Conservation (phyloP, 2,329 filamentous ascomycete species). For the Teratosphaeria viscida region DNA sequence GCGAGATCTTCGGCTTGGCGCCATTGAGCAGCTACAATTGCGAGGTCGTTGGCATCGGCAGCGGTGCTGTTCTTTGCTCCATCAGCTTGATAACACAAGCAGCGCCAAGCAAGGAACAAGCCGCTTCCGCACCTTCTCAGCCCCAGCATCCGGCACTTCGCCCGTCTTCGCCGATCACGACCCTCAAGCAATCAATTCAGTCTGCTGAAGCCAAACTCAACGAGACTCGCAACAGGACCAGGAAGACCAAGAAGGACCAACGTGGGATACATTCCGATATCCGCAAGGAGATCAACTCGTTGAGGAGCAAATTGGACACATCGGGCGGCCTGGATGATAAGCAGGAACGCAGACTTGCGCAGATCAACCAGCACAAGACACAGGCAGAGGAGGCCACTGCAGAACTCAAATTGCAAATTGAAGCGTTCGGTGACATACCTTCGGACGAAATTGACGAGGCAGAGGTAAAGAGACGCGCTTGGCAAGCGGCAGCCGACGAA, state of each 20-base stretch:
- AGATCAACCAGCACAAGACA: constrained; percentile 63
- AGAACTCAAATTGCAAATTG: constrained; percentile 50
- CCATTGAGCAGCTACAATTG: constrained; percentile 67
- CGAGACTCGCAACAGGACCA: constrained; percentile 59
- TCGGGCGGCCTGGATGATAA: constrained; percentile 66
- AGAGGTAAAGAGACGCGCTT: constrained; percentile 47
- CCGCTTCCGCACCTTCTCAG: constrained; percentile 37
- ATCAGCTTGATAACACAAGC: constrained; percentile 60
- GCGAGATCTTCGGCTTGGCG: constrained; percentile 56
- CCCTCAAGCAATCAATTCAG: constrained; percentile 64
- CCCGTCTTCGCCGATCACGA: constrained; percentile 67
- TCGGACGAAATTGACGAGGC: constrained; percentile 50
- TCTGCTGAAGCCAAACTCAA: constrained; percentile 59
- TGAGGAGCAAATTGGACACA: constrained; percentile 54
- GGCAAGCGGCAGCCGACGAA: constrained; percentile 43
- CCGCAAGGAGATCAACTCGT: constrained; percentile 63
- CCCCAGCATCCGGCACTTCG: constrained; percentile 55
- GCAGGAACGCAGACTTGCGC: constrained; percentile 61
- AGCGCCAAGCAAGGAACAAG: constrained; percentile 48
- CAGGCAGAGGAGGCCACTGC: constrained; percentile 55
- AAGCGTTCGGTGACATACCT: constrained; percentile 53
- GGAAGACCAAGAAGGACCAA: constrained; percentile 63
- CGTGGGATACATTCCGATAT: constrained; percentile 56
- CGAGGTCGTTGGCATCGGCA: constrained; percentile 62
- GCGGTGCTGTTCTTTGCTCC: constrained; percentile 57